Percentiles rank a stretch among this genome's conserved stretches.
phyloP scores from a whole-genome alignment of 2,329 filamentous ascomycete species.

The Sporothrix brunneoviolacea region DNA sequence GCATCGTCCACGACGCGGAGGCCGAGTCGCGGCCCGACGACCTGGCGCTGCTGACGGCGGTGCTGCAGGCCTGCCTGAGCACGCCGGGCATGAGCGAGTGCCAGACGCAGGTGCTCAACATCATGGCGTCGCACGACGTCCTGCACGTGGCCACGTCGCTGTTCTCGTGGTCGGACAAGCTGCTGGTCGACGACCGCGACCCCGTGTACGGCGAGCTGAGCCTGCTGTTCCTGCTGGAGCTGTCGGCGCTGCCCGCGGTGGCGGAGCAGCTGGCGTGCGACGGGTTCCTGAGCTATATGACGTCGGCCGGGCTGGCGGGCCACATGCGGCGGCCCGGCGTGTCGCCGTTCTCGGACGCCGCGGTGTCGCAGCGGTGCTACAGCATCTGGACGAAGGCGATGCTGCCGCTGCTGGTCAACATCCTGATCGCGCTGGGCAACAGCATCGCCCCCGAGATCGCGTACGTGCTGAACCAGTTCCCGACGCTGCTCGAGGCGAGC shows the following conservation, averaged over 20 bases:
- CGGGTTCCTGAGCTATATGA: constrained; percentile 71
- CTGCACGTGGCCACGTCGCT: constrained; percentile 77
- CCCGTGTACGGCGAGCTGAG: constrained; percentile 92
- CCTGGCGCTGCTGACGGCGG: constrained; percentile 77
- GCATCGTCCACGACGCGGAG: constrained; percentile 71
- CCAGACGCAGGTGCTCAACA: constrained; percentile 63
- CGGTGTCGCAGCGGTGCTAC: constrained; percentile 67
- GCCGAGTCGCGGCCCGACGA: constrained; percentile 65
- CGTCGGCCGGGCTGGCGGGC: constrained; percentile 70
- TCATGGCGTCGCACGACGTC: constrained; percentile 63
- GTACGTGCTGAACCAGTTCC: constrained; percentile 84
- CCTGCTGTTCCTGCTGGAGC: constrained; percentile 77
- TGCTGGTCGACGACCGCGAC: constrained; percentile 60
- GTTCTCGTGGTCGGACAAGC: constrained; percentile 87
- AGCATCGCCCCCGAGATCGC: constrained; percentile 79
- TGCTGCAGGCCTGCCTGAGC: constrained; percentile 76
- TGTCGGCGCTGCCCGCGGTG: constrained; percentile 72
- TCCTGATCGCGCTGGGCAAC: constrained; percentile 73
- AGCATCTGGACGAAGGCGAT: constrained; percentile 85
- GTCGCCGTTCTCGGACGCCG: constrained; percentile 70
- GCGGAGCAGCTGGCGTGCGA: constrained; percentile 89
- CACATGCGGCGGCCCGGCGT: constrained; percentile 66
- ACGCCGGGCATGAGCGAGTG: constrained; percentile 69
- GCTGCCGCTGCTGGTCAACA: constrained; percentile 80
- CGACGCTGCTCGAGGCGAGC: constrained; percentile 66